Evolutionary conservation across 1,284 basidiomycete species (phyloP).

Genomic region (Cryptococcus amylolentus): DNA sequence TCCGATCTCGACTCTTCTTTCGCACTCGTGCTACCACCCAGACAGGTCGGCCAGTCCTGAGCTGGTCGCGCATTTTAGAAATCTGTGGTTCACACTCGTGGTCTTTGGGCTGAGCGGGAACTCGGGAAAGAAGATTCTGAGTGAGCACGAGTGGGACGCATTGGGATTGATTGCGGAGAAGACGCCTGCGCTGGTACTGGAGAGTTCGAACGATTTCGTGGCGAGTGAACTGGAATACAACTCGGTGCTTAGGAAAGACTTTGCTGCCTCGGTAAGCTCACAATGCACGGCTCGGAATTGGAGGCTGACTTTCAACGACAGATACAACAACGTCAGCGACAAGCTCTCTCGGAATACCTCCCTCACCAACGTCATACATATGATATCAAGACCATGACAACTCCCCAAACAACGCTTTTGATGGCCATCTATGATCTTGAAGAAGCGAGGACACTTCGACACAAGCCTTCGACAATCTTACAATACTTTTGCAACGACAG

Average conservation of each 20-base stretch:
- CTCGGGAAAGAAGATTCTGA: constrained; percentile 46
- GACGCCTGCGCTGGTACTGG: constrained; percentile 80
- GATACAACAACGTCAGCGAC: constrained; percentile 68
- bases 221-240: constrained; percentile 91
- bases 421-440: constrained; percentile 87
- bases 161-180: constrained; percentile 78
- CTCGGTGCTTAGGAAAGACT: constrained; percentile 84
- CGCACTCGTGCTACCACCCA: constrained; percentile 68
- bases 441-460: constrained; percentile 74
- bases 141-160: constrained; percentile 62
- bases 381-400: constrained; percentile 72
- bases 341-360: constrained; percentile 63
- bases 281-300: no score
- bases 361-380: constrained; percentile 59
- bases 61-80: constrained; percentile 79
- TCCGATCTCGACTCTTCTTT: constrained; percentile 84
- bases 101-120: constrained; percentile 66
- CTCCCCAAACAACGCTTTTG: constrained; percentile 83
- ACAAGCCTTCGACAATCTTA: constrained; percentile 75
- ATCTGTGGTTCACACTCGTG: constrained; percentile 89
- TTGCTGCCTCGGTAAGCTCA: constrained; percentile 64
- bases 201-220: constrained; percentile 77
- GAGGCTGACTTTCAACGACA: constrained; percentile 33
- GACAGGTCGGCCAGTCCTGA: constrained; percentile 60
- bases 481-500: constrained; percentile 87